These are phyloP conservation scores for Adiantum capillusveneris DNA, from an alignment of 75 land plant genomes.

Conservation along the genomic window DNA sequence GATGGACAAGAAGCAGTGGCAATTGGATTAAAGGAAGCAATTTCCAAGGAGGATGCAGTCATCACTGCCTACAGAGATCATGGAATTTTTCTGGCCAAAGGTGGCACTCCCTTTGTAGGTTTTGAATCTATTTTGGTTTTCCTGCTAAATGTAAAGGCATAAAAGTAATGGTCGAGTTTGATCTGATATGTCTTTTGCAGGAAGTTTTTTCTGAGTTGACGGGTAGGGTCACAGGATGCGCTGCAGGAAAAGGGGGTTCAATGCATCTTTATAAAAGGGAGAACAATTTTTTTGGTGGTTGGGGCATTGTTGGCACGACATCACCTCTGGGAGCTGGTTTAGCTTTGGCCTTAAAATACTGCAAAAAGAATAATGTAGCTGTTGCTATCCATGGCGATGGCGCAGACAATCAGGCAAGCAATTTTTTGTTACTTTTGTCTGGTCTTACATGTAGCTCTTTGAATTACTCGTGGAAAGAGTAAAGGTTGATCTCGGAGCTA, in stretches of 20 bases:
- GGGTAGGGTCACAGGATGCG: slow-evolving; percentile 38
- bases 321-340: slow-evolving; percentile 33
- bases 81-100: slow-evolving; percentile 36
- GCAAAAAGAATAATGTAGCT: slow-evolving; percentile 25
- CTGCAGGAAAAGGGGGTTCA: slow-evolving; percentile 40
- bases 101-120: slow-evolving; percentile 33
- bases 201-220: slow-evolving; percentile 36
- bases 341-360: slow-evolving; percentile 30
- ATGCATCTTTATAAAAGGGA: slow-evolving; percentile 40
- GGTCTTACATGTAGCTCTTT: no score
- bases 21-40: slow-evolving; percentile 31
- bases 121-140: background rate
- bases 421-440: background rate
- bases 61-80: slow-evolving; percentile 43
- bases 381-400: slow-evolving; percentile 40
- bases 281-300: slow-evolving; percentile 34
- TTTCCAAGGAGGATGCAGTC: slow-evolving; percentile 27
- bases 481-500: no score
- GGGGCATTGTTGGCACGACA: slow-evolving; percentile 39
- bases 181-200: slow-evolving; percentile 9
- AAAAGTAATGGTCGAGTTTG: no score
- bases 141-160: background rate
- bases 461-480: no score
- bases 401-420: slow-evolving; percentile 36
- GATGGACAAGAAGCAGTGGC: slow-evolving; percentile 45